phyloP scores from a whole-genome alignment of 495 filamentous ascomycete genomes.

The Hypoxylon crocopeplum region DNA sequence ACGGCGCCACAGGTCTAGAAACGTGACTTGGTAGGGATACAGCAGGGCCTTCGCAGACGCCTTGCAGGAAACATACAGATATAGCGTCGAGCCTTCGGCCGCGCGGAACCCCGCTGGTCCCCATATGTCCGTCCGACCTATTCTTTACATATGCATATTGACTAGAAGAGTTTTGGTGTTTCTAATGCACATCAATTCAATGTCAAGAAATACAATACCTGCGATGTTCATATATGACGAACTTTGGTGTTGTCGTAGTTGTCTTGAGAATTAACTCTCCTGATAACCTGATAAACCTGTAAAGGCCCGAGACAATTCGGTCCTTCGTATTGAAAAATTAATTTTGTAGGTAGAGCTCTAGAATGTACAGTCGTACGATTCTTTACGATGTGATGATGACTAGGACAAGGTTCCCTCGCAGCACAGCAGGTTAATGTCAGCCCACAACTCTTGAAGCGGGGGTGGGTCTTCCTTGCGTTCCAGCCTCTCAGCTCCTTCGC shows the following conservation, averaged over 20 bases:
- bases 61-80: not conserved
- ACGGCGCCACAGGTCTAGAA: conserved; percentile 19
- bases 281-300: no score
- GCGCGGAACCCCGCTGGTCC: conserved; percentile 31
- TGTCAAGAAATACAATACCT: no score
- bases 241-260: no score
- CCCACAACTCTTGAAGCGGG: conserved; percentile 20
- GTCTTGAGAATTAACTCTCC: no score
- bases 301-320: no score
- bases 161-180: no score
- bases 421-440: conserved; percentile 9
- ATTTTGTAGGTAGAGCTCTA: not conserved
- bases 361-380: conserved; percentile 15
- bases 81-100: conserved; percentile 33
- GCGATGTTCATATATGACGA: no score
- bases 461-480: conserved; percentile 8
- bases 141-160: no score
- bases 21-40: conserved; percentile 1
- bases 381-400: conserved; percentile 4
- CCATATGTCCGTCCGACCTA: conserved; percentile 1
- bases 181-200: no score
- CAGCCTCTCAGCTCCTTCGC: conserved; percentile 16
- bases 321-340: not conserved
- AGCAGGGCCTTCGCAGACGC: not conserved
- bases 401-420: not conserved